Evolutionary conservation across 208 protist genomes (phyloP).

Genomic region (Crithidia thermophila): DNA sequence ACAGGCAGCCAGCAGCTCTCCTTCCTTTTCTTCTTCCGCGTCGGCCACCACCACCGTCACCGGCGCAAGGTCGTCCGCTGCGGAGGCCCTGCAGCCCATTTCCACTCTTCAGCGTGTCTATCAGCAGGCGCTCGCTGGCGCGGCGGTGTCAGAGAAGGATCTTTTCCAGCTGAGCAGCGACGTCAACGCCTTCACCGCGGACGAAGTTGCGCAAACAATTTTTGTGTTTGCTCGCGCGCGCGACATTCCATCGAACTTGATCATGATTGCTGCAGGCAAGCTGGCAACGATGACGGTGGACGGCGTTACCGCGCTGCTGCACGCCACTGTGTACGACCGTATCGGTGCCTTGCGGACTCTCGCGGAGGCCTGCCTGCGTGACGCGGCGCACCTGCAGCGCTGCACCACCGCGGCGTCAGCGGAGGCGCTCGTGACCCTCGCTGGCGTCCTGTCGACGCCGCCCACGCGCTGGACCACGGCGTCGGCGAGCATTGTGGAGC

Average conservation of each 20-base stretch:
- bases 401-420: slow-evolving; percentile 26
- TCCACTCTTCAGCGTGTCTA: slow-evolving; percentile 13
- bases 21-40: neutral
- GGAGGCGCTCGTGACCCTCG: slow-evolving; percentile 30
- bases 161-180: slow-evolving; percentile 22
- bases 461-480: slow-evolving; percentile 26
- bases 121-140: slow-evolving; percentile 11
- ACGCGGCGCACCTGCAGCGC: neutral
- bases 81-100: slow-evolving; percentile 20
- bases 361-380: slow-evolving; percentile 8
- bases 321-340: slow-evolving; percentile 36
- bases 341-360: slow-evolving; percentile 26
- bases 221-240: slow-evolving; percentile 19
- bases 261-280: neutral
- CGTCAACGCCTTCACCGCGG: slow-evolving; percentile 9
- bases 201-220: slow-evolving; percentile 26
- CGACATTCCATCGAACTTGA: slow-evolving; percentile 16
- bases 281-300: slow-evolving; percentile 13
- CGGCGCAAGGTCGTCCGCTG: neutral
- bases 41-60: no score
- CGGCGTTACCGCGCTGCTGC: slow-evolving; percentile 44
- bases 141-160: slow-evolving; percentile 26
- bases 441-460: slow-evolving; percentile 26
- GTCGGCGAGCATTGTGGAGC: neutral
- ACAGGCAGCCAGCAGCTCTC: neutral